Base-by-base conservation (phyloP, 192 early-diverging fungal genomes). In the Umbelopsis sp. region DNA sequence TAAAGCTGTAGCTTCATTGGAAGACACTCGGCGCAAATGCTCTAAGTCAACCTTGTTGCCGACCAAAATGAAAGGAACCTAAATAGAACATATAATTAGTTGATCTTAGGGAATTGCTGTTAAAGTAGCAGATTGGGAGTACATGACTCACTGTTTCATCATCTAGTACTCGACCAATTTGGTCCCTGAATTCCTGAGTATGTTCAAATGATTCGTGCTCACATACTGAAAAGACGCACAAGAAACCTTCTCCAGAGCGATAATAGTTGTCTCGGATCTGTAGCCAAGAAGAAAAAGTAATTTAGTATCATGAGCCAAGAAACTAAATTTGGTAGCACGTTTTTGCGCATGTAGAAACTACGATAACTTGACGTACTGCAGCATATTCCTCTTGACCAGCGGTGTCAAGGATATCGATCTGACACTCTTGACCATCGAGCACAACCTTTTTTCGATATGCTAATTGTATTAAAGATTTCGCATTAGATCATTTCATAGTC, bases 351-450 rank as follows among this genome's bases (percentile, higher is more conserved):
- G 38, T 20, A 24, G 24, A 69, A 66, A 52, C 66, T 5, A 22
- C 20, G 26, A 3, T 51, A 17, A 17, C 20, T 21, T 38, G 2
- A 80, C 84, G 80, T 85, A 87, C 86, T 24, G 94, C 94, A 22
- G 93, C 91, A 80, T 96, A 96, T 74, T 96, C 94, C 70, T 96
- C 94, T 77, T 96, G 94, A 12, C 89, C 88, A 44, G 94, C 94
- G 20, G 94, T 96, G 75, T 96, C 94, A 25, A 96, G 83, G 76
- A 96, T 95, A 77, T 96, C 94, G 71, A 96, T 91, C 65, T 93
- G 90, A 72, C 91, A 93, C 65, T 95, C 93, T 29, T 86, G 84
- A 22, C 78, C 80, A 73, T 95, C 93, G 45, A 81, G 90, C 24
- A 79, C 72, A 43, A 92, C 85, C 80, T 94, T 95, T 78, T 95